phyloP scores from a whole-genome alignment of 305 asterid genomes.

The Solanum hybrid region DNA sequence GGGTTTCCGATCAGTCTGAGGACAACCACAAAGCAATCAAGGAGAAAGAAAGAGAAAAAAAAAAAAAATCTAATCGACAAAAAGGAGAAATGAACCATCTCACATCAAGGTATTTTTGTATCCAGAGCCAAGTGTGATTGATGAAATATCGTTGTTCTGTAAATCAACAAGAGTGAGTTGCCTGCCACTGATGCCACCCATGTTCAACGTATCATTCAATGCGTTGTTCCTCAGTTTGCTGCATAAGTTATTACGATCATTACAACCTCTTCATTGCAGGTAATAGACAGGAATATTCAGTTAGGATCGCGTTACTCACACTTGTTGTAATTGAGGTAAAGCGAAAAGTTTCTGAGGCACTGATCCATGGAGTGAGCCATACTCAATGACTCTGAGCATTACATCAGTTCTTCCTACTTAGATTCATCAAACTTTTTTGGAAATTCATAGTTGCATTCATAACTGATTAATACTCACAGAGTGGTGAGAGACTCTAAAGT shows the following conservation, averaged over 20 bases:
- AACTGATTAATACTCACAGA: slow-evolving; percentile 47
- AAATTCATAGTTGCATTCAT: background rate
- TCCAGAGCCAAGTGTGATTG: slow-evolving; percentile 68
- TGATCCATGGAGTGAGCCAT: slow-evolving; percentile 65
- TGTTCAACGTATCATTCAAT: slow-evolving; percentile 53
- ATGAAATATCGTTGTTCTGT: slow-evolving; percentile 62
- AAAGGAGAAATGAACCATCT: slow-evolving; percentile 14
- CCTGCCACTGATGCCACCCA: slow-evolving; percentile 50
- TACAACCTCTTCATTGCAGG: background rate
- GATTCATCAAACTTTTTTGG: background rate
- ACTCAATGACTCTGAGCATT: slow-evolving; percentile 60
- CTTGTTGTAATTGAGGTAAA: slow-evolving; percentile 80
- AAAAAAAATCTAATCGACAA: background rate
- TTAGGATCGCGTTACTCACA: slow-evolving; percentile 39
- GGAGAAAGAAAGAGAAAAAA: background rate
- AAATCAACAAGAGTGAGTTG: slow-evolving; percentile 77
- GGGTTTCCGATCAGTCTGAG: slow-evolving; percentile 87
- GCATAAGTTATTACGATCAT: slow-evolving; percentile 8
- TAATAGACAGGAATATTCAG: background rate
- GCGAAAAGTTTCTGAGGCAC: slow-evolving; percentile 56
- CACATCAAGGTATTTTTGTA: slow-evolving; percentile 65
- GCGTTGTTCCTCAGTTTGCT: slow-evolving; percentile 82
- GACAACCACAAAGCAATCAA: slow-evolving; percentile 1
- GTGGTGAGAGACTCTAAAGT: slow-evolving; percentile 71
- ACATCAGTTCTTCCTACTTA: background rate